phyloP scores from a whole-genome alignment of 176 grass and related monocot species.

The Miscanthus lutarioriparius region DNA sequence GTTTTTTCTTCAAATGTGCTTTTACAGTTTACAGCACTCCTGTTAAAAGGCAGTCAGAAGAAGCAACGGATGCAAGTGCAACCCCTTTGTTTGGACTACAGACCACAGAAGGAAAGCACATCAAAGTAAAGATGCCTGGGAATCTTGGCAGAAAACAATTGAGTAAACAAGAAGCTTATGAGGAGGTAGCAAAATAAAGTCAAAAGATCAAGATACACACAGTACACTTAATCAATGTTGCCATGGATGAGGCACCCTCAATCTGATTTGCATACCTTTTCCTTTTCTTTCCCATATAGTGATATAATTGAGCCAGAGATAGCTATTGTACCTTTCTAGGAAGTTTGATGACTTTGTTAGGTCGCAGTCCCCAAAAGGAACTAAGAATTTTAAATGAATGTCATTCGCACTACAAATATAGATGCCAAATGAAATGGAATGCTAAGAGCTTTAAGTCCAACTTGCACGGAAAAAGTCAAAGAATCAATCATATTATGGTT shows the following conservation, averaged over 20 bases:
- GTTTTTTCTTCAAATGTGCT: conserved; percentile 18
- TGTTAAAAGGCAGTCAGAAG: conserved; percentile 13
- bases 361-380: conserved; percentile 35
- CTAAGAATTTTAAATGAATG: conserved; percentile 28
- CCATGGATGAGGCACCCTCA: conserved; percentile 21
- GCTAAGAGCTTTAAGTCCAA: conserved; percentile 40
- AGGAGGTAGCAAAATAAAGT: conserved; percentile 29
- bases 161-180: conserved; percentile 38
- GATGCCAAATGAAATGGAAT: conserved; percentile 44
- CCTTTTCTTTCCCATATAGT: conserved; percentile 11
- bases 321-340: conserved; percentile 24
- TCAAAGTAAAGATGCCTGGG: conserved; percentile 34
- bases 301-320: conserved; percentile 15
- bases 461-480: conserved; percentile 44
- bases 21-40: conserved; percentile 4
- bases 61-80: conserved; percentile 10
- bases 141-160: conserved; percentile 42
- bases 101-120: conserved; percentile 37
- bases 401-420: conserved; percentile 33
- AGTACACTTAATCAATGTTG: conserved; percentile 25
- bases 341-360: conserved; percentile 45
- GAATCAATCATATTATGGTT: conserved; percentile 49
- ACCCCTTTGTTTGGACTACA: conserved; percentile 28
- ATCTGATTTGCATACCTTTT: conserved; percentile 28
- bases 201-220: conserved; percentile 22